Evolutionary conservation across 2,329 filamentous ascomycete genomes (phyloP), one percentile per base, ranked within the genome.

Genomic region (Alternaria hordeiaustralica): DNA sequence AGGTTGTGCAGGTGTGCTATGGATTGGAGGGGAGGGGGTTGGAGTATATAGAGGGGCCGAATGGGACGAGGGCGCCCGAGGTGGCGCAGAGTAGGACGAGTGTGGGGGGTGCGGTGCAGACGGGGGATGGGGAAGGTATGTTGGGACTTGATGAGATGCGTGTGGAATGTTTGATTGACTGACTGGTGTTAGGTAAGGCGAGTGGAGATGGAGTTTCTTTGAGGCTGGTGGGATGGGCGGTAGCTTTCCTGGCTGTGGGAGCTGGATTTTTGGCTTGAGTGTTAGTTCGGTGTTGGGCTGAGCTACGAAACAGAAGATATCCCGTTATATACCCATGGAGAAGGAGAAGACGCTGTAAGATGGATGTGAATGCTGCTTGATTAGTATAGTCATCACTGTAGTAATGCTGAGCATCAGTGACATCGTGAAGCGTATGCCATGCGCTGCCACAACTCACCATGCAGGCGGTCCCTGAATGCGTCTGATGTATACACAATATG

Each of bases 401-500:
- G 11, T 15, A 12, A 49, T 49, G 15, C 15, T 28, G 21, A 49
- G 2, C 10, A 30, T 15, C 46, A 50, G 23, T 12, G 26, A 51
- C n/a, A 51, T 30, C 26, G 47, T n/a, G 12, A 18, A 23, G 49
- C 12, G 20, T 33, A 13, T 23, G 33, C 28, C 28, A 36, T 33
- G 18, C 49, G 28, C 49, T 51, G 49, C 28, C 28, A 36, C 33
- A 9, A 51, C 49, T 51, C 28, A 23, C 28, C 9, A 4, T 51
- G 8, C 21, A 41, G 49, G 30, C 49, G 23, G 30, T n/a, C 13
- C 23, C 3, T 53, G 28, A 4, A 23, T 23, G 28, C n/a, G 20
- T 53, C 10, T 41, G 13, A 36, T 36, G 20, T 36, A 13, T 53
- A 25, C 30, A 53, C 30, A 18, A 47, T 46, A 54, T 63, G 54